Base-by-base conservation (phyloP, 108 stramenopile genomes). In the Pseudonitzschia multistriata region DNA sequence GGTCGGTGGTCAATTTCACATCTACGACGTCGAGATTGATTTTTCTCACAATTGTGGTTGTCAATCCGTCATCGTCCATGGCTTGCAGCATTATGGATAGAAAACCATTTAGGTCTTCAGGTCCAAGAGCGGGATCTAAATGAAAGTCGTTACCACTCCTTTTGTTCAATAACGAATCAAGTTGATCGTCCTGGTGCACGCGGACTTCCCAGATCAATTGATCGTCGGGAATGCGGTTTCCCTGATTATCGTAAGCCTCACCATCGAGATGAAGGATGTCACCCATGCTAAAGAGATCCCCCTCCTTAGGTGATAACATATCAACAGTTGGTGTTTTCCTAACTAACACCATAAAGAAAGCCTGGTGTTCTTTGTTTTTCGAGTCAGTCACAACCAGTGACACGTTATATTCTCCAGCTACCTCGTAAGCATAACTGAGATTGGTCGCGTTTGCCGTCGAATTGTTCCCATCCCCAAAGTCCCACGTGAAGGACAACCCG, bases 121-220 rank as follows among this genome's bases (percentile, higher is more conserved):
- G 73, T 34, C 68, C 78, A 29, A 61, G 50, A 25, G 3, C 49
- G 22, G 7, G 50, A 52, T 52, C 25, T 6, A 74, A 29, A 8
- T 47, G 47, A 45, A 79, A n/a, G 36, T 64, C 60, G 29, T 74
- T 79, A 5, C 73, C 78, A 69, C 3, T 70, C 61, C 40, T 64
- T 34, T 64, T 22, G 21, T 64, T 36, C 63, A 64, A 45, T 35
- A 75, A 64, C 24, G 74, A 68, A 49, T 72, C 69, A 48, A 60
- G 61, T 2, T 13, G 13, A 21, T 66, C 69, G 5, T 63, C 64
- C 14, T 75, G 79, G 40, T 68, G 60, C 0, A 74, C 70, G 1
- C 53, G 69, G 24, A 79, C 74, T 49, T 75, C 63, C 79, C 79
- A 79, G 24, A 10, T 22, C 34, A 79, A 31, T 27, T 50, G 25